Conservation (phyloP, 176 grass and related monocot species). For the Luzula sylvatica region DNA sequence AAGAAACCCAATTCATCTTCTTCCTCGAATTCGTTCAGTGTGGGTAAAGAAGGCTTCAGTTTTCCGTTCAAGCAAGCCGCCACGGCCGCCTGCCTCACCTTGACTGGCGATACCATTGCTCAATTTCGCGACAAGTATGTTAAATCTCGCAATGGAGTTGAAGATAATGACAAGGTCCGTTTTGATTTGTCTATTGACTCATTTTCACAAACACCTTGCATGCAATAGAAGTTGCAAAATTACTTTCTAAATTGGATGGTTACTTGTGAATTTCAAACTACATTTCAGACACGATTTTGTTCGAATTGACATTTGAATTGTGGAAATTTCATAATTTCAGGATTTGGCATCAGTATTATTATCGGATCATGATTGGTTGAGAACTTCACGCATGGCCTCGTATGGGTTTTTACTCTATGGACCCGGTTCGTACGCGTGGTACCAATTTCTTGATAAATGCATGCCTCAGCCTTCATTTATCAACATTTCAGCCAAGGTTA, state of each 20-base stretch:
- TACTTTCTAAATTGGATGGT: neutral
- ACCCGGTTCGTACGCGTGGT: constrained; percentile 71
- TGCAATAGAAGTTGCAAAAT: neutral
- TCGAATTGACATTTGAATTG: neutral
- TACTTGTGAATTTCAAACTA: neutral
- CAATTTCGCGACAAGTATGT: constrained; percentile 54
- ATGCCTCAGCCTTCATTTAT: constrained; percentile 66
- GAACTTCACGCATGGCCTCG: constrained; percentile 57
- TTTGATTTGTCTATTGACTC: neutral
- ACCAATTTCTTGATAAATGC: constrained; percentile 61
- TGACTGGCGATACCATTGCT: constrained; percentile 81
- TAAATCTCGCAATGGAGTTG: constrained; percentile 8
- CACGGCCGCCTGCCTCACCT: constrained; percentile 67
- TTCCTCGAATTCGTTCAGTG: constrained; percentile 50
- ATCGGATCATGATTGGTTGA: constrained; percentile 71
- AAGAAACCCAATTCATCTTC: constrained; percentile 37
- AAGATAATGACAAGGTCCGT: constrained; percentile 41
- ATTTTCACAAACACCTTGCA: neutral
- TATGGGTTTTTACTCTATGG: constrained; percentile 96
- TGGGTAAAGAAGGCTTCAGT: constrained; percentile 26
- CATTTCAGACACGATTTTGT: neutral
- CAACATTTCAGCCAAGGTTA: constrained; percentile 68
- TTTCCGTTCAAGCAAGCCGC: constrained; percentile 82
- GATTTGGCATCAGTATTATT: constrained; percentile 41
- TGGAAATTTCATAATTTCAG: constrained; percentile 27